Evolutionary conservation across 768 basidiomycete species (phyloP).

Genomic region (Lentinula sp.): DNA sequence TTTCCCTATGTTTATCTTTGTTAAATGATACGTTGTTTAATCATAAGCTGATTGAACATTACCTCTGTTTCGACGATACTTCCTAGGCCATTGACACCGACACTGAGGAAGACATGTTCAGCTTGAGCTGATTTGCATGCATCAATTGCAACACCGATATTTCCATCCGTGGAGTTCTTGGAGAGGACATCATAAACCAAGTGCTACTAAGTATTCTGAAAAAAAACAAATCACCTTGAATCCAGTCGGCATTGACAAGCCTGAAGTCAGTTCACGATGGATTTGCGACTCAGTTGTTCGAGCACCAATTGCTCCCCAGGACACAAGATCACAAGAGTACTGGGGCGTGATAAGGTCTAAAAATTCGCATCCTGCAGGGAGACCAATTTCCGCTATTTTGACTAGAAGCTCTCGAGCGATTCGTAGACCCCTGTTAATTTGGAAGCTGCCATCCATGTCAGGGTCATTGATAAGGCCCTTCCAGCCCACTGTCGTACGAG

Average conservation of each 20-base stretch:
- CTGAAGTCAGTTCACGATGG: constrained; percentile 92
- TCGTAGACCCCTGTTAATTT: constrained; percentile 94
- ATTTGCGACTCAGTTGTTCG: constrained; percentile 97
- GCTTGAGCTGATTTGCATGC: constrained; percentile 90
- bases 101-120: constrained; percentile 95
- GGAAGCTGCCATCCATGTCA: constrained; percentile 90
- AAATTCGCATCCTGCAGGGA: constrained; percentile 92
- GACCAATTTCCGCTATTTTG: constrained; percentile 82
- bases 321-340: constrained; percentile 69
- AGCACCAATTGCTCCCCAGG: constrained; percentile 96
- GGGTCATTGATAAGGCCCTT: constrained; percentile 92
- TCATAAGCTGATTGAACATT: neutral
- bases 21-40: too few species aligned
- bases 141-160: constrained; percentile 86
- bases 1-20: constrained; percentile 35
- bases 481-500: constrained; percentile 95
- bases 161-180: constrained; percentile 18
- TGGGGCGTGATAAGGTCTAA: constrained; percentile 83
- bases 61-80: constrained; percentile 82
- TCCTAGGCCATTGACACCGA: constrained; percentile 80
- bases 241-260: constrained; percentile 94
- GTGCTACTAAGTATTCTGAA: neutral
- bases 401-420: constrained; percentile 84
- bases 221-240: constrained; percentile 38
- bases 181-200: neutral